These are phyloP conservation scores for Exidia glandulosa DNA, from an alignment of 768 basidiomycete species.

Conservation along the genomic window DNA sequence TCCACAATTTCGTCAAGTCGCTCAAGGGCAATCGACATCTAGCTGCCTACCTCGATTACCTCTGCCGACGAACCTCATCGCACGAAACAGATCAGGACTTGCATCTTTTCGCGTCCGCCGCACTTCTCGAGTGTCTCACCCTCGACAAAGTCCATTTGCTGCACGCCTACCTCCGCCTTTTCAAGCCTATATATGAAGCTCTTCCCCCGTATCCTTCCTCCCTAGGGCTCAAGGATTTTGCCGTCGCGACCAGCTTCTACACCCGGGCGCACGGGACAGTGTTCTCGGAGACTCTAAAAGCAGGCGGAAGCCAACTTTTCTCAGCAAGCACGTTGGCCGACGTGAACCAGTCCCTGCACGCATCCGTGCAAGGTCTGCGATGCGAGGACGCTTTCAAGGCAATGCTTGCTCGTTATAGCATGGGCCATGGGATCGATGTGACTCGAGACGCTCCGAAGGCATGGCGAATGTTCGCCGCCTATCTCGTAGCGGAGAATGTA, in stretches of 20 bases:
- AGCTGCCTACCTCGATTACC: conserved; percentile 70
- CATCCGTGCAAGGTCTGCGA: not conserved
- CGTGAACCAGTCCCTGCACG: not conserved
- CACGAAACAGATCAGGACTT: conserved; percentile 44
- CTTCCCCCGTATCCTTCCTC: not conserved
- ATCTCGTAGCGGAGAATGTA: not conserved
- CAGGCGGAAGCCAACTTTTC: not conserved
- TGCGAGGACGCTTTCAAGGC: not conserved
- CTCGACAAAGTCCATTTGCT: conserved; percentile 79
- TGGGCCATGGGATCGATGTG: not conserved
- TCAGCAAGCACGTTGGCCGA: not conserved
- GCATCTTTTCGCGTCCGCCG: conserved; percentile 63
- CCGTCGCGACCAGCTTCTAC: not conserved
- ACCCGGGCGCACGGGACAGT: not conserved
- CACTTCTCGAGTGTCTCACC: conserved; percentile 77
- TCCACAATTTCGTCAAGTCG: conserved; percentile 77
- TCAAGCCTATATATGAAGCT: conserved; percentile 12
- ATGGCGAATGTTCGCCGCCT: not conserved
- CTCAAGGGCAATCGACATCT: conserved; percentile 76
- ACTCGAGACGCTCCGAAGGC: not conserved
- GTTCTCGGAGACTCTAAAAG: not conserved
- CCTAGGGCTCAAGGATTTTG: not conserved
- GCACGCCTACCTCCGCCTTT: conserved; percentile 62
- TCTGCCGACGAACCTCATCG: conserved; percentile 52
- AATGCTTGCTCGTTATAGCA: not conserved